Conservation (phyloP, 306 rosid species). For the Pyrus communis region DNA sequence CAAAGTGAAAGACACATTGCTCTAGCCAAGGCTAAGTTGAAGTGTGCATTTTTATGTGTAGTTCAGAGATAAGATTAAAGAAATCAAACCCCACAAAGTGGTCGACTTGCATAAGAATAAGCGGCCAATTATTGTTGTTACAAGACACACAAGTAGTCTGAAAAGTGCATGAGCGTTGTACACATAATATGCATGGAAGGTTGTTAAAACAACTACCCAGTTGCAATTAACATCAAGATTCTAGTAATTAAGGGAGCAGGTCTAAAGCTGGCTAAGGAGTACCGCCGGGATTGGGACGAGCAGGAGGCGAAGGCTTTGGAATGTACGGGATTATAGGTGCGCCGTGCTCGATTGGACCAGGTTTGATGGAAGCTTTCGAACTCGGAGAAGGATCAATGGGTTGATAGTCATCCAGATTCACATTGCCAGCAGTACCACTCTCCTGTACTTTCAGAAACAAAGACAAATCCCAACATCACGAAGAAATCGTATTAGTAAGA, state of each 20-base stretch:
- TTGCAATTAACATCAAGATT: not conserved
- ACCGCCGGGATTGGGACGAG: conserved; percentile 29
- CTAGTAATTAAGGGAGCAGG: not conserved
- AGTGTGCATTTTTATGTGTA: too few species aligned
- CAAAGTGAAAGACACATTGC: too few species aligned
- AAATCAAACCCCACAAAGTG: not conserved
- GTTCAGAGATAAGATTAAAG: not conserved
- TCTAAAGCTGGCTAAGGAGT: not conserved
- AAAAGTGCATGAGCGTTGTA: not conserved
- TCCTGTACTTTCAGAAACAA: conserved; percentile 36
- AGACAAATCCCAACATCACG: conserved; percentile 1
- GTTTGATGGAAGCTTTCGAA: conserved; percentile 32
- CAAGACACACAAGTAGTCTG: not conserved
- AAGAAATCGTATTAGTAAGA: not conserved
- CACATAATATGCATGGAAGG: not conserved
- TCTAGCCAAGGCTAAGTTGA: too few species aligned
- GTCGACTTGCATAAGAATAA: not conserved
- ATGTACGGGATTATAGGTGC: conserved; percentile 59
- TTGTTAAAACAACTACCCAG: not conserved
- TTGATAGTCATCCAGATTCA: conserved; percentile 52
- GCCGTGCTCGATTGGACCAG: conserved; percentile 73
- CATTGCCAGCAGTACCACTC: conserved; percentile 9
- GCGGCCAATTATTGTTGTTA: not conserved
- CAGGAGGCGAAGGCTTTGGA: conserved; percentile 61
- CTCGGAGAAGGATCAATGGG: conserved; percentile 58